phyloP scores from a whole-genome alignment of 2,329 filamentous ascomycete species.

The Cladosporium sp. region DNA sequence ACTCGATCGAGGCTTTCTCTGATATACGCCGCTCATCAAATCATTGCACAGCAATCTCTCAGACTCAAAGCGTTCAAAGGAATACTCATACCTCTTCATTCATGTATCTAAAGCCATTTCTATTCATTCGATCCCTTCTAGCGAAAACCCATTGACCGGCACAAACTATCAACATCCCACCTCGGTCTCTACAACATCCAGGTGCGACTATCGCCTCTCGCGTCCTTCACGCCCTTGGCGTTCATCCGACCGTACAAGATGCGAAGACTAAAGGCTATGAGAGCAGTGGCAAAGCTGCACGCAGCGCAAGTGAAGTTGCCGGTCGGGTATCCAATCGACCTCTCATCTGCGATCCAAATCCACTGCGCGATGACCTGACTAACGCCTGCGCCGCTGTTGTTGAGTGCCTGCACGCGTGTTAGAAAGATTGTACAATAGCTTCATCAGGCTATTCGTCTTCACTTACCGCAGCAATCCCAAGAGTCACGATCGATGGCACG shows the following conservation, averaged over 20 bases:
- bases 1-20: too few relatives aligned
- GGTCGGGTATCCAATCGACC: conserved; percentile 33
- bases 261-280: conserved; percentile 24
- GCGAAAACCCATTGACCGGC: too few relatives aligned
- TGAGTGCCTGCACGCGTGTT: conserved; percentile 23
- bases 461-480: conserved; percentile 32
- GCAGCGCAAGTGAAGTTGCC: conserved; percentile 39
- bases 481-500: conserved; percentile 34
- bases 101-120: too few relatives aligned
- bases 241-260: conserved; percentile 31
- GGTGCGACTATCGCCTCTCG: conserved; percentile 22
- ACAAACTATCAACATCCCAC: neutral
- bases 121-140: too few relatives aligned
- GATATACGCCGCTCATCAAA: too few relatives aligned
- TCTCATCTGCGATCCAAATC: conserved; percentile 36
- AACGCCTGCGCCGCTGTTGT: conserved; percentile 36
- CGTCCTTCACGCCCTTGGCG: conserved; percentile 17
- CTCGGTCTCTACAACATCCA: conserved; percentile 20
- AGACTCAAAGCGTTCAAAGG: too few relatives aligned
- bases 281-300: conserved; percentile 33
- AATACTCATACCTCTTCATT: too few relatives aligned
- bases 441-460: too few relatives aligned
- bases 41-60: too few relatives aligned
- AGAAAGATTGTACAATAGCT: too few relatives aligned
- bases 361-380: conserved; percentile 39